A percentile compares a stretch with the other conserved stretches of the same genome.
phyloP scores from a whole-genome alignment of 768 basidiomycete species.

The Gymnopilus dilepis region DNA sequence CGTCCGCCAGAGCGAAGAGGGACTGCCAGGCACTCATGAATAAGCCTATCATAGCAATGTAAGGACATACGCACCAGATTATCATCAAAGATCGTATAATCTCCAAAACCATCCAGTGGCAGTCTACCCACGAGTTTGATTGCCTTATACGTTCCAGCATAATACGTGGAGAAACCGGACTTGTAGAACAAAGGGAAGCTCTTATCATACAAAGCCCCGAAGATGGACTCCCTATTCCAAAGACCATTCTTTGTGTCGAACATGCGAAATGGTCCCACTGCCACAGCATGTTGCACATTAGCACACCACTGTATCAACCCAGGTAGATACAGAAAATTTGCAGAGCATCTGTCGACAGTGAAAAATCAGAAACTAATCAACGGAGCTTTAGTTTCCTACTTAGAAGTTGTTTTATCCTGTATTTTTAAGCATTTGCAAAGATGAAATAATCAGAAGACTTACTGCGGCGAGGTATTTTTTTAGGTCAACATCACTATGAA shows the following conservation, averaged over 20 bases:
- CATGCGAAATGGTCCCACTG: constrained; percentile 4
- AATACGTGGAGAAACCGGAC: neutral
- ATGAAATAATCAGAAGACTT: neutral
- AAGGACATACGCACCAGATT: neutral
- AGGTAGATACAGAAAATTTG: constrained; percentile 14
- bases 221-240: constrained; percentile 11
- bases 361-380: neutral
- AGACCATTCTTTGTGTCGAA: neutral
- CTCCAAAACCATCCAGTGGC: neutral
- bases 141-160: constrained; percentile 13
- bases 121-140: neutral
- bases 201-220: constrained; percentile 9
- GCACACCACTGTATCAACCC: constrained; percentile 4
- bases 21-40: neutral
- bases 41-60: neutral
- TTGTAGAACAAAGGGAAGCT: constrained; percentile 12
- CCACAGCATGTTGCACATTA: constrained; percentile 2
- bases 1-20: neutral
- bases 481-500: constrained; percentile 3
- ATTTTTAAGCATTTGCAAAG: neutral
- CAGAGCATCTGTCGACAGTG: neutral
- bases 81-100: neutral
- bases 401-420: constrained; percentile 2
- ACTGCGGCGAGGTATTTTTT: constrained; percentile 5
- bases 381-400: neutral